Base-by-base conservation (phyloP, 225 moss, liverwort and hornwort species). In the Rhytidiadelphus loreus region DNA sequence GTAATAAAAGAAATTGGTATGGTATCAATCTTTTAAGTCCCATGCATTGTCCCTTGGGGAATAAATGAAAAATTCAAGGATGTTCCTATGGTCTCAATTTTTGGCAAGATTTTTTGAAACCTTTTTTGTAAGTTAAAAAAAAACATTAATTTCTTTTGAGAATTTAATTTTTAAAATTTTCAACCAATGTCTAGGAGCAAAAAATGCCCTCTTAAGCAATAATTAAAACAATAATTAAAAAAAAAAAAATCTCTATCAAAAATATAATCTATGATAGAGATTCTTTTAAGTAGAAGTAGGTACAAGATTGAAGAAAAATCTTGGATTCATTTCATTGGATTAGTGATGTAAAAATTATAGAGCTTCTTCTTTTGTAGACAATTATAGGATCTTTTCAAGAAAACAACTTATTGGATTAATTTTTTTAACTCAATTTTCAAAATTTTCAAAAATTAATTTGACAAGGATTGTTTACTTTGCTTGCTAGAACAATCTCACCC, bases 351-450 rank as follows among this genome's bases (percentile, higher is more conserved):
- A 22, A 37, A 37, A 2, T 28, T 11, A 26, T 39, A 16, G 6
- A 55, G 4, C 16, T 55, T 77, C 6, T 55, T 55, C 1, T 21
- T 50, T 50, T 20, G 17, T 0, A 0, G 1, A 1, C 4, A 56
- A 56, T n/a, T 0, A 11, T 1, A 78, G 1, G 5, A 25, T 25
- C 0, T 35, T n/a, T 0, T n/a, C 1, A 35, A n/a, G 5, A 56
- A 37, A 23, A 55, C 16, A 56, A 16, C 0, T 22, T n/a, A 10
- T 11, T 16, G 6, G 10, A 56, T 56, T 56, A 1, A 0, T 20
- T 35, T 52, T 23, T n/a, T 15, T 0, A 15, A 53, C 4, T 37
- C 8, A 16, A 14, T 37, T 78, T 52, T 33, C 17, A 21, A 48
- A 73, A 32, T 19, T 19, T 25, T 55, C 24, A 55, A 25, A 16